These are phyloP conservation scores for Zelonia costaricensis DNA, from an alignment of 208 protist species.

Conservation along the genomic window DNA sequence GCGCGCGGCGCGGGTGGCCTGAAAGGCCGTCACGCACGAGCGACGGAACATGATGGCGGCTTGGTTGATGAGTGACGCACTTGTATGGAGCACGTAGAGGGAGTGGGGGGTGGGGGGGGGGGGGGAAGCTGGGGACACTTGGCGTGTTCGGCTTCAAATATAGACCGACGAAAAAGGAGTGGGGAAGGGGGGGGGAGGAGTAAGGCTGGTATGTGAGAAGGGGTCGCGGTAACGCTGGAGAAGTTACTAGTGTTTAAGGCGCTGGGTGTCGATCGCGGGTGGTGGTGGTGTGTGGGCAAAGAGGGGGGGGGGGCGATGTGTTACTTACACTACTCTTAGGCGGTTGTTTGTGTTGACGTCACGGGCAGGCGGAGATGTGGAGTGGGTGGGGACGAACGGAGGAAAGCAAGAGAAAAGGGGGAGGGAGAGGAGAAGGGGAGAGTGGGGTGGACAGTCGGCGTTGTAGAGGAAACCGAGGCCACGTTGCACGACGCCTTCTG, in stretches of 20 bases:
- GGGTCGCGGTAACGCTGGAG: too few relatives aligned
- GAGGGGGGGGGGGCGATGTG: neutral
- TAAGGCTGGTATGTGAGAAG: neutral
- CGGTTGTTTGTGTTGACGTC: neutral
- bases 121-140: too few relatives aligned
- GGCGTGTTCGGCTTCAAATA: too few relatives aligned
- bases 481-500: too few relatives aligned
- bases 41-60: slow-evolving; percentile 72
- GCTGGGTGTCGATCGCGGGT: too few relatives aligned
- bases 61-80: too few relatives aligned
- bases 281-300: too few relatives aligned
- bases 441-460: too few relatives aligned
- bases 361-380: too few relatives aligned
- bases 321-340: slow-evolving; percentile 7
- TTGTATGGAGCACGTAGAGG: neutral
- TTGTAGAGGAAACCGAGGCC: too few relatives aligned
- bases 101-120: too few relatives aligned
- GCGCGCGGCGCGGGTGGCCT: slow-evolving; percentile 59
- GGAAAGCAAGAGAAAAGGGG: neutral
- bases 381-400: neutral
- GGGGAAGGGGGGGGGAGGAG: neutral
- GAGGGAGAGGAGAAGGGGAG: neutral
- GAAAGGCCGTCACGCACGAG: slow-evolving; percentile 53
- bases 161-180: neutral
- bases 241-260: too few relatives aligned